These are phyloP conservation scores for Thymus mandschuricus DNA, from an alignment of 257 asterid species.

Conservation along the genomic window DNA sequence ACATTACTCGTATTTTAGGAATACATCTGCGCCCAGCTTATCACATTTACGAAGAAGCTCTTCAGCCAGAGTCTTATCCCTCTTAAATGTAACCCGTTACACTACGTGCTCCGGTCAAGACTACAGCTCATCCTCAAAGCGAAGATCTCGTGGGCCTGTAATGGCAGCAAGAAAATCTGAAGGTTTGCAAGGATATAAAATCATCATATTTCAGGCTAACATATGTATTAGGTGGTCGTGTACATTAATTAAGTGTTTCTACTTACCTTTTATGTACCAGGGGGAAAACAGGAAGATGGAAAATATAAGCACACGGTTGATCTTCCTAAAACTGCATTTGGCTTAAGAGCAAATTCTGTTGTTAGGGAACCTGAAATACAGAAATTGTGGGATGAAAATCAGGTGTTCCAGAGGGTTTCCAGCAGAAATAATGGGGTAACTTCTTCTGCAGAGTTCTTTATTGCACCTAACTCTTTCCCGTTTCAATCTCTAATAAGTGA, in stretches of 20 bases:
- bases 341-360: slow-evolving; percentile 88
- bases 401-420: slow-evolving; percentile 71
- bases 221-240: slow-evolving; percentile 23
- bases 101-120: slow-evolving; percentile 57
- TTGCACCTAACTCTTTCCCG: not conserved
- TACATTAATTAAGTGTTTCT: slow-evolving; percentile 22
- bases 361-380: slow-evolving; percentile 96
- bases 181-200: slow-evolving; percentile 48
- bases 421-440: slow-evolving; percentile 82
- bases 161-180: slow-evolving; percentile 79
- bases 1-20: slow-evolving; percentile 67
- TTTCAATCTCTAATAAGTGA: slow-evolving; percentile 24
- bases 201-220: slow-evolving; percentile 15
- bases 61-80: slow-evolving; percentile 54
- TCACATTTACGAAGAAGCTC: slow-evolving; percentile 61
- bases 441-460: slow-evolving; percentile 28
- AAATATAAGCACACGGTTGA: slow-evolving; percentile 90
- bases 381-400: slow-evolving; percentile 89
- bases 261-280: slow-evolving; percentile 39
- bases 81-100: slow-evolving; percentile 49
- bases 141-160: slow-evolving; percentile 74
- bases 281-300: slow-evolving; percentile 81
- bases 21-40: slow-evolving; percentile 54
- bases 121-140: slow-evolving; percentile 50
- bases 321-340: slow-evolving; percentile 88